phyloP scores from a whole-genome alignment of 2,329 filamentous ascomycete species.

The Aureobasidium musti region DNA sequence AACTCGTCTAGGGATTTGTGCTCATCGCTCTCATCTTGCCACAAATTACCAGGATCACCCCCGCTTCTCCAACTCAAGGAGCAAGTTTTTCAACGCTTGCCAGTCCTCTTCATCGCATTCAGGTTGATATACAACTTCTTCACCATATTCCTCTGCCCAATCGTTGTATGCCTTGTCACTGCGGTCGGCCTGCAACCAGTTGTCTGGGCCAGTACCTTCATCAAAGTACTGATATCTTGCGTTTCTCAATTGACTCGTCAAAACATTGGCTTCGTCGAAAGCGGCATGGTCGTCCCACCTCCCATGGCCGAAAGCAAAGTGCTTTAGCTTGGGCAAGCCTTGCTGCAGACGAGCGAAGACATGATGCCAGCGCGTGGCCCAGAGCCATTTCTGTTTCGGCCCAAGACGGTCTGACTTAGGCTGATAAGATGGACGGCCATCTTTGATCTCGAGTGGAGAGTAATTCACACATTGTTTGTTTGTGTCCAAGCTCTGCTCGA shows the following conservation, averaged over 20 bases:
- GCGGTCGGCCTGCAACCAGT: not conserved
- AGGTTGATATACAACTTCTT: not conserved
- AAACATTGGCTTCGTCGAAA: not conserved
- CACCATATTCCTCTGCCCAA: not conserved
- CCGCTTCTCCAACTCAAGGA: not conserved
- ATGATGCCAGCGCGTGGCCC: not conserved
- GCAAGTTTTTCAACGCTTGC: not conserved
- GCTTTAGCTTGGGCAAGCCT: not conserved
- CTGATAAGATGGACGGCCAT: not conserved
- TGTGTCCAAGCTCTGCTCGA: not conserved
- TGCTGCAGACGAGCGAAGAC: not conserved
- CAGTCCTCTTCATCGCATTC: conserved; percentile 5
- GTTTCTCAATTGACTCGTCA: not conserved
- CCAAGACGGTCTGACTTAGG: not conserved
- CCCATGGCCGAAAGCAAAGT: not conserved
- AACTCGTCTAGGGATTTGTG: too few species aligned
- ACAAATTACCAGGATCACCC: too few species aligned
- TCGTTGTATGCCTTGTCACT: not conserved
- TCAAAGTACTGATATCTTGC: not conserved
- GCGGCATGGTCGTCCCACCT: not conserved
- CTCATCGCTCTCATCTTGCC: too few species aligned
- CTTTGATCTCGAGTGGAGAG: not conserved
- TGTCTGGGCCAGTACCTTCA: not conserved
- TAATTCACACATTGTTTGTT: not conserved
- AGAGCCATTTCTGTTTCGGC: not conserved